phyloP scores from a whole-genome alignment of 83 land plant species.

The Larix sibirica region DNA sequence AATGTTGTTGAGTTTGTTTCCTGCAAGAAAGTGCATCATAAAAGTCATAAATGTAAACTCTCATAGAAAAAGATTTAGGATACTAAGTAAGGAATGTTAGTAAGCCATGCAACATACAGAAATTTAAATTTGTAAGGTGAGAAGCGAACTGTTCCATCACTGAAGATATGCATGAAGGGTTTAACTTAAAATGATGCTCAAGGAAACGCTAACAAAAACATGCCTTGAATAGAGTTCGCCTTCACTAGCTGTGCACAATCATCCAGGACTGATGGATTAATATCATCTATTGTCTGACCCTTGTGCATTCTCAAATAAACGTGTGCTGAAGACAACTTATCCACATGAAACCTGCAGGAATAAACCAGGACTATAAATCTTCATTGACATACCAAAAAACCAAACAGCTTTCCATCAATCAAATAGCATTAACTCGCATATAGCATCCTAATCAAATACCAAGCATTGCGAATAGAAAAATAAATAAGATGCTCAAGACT shows the following conservation, averaged over 20 bases:
- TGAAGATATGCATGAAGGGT: too few species aligned
- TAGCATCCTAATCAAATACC: not conserved
- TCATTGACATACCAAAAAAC: not conserved
- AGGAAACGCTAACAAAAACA: not conserved
- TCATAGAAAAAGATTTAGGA: not conserved
- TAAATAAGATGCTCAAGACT: not conserved
- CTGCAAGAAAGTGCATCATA: conserved; percentile 35
- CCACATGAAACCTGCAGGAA: conserved; percentile 95
- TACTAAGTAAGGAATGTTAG: not conserved
- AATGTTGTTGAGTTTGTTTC: conserved; percentile 93
- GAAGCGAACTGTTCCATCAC: too few species aligned
- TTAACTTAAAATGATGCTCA: not conserved
- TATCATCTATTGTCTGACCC: conserved; percentile 94
- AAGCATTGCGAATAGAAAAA: not conserved
- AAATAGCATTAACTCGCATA: not conserved
- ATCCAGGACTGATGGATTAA: conserved; percentile 80
- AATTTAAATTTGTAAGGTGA: not conserved
- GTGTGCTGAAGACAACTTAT: conserved; percentile 98
- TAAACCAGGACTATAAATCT: not conserved
- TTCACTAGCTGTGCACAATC: conserved; percentile 99
- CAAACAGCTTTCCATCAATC: not conserved
- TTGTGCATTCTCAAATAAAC: conserved; percentile 92
- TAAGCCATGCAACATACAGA: not conserved
- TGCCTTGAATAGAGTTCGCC: conserved; percentile 99
- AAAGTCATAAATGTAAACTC: conserved; percentile 5